Evolutionary conservation across 768 basidiomycete genomes (phyloP), one percentile per base, ranked within the genome.

Genomic region (Hemileccinum impolitum): DNA sequence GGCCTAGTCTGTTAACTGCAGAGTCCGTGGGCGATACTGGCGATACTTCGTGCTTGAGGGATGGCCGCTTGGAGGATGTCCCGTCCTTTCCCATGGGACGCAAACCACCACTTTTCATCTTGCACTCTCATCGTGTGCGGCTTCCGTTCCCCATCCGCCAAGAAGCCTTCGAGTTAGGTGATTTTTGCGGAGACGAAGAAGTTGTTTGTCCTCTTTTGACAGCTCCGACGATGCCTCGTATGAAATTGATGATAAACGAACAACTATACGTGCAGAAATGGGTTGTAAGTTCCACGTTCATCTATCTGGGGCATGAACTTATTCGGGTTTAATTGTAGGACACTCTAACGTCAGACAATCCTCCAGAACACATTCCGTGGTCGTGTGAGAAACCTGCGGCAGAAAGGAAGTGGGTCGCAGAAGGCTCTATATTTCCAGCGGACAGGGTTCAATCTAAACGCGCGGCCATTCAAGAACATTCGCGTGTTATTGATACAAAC

Each of bases 211-310:
- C 48, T 14, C 48, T 66, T 38, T 47, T 63, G 41, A 64, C 70
- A 11, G 55, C 59, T 18, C 71, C 70, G 14, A 73, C 70, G 4
- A 39, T 52, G n/a, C 69, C 71, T 18, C 70, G 72, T 36, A 59
- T 72, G 60, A 66, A 61, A 26, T 21, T 63, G 53, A 58, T 71
- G 61, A 55, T 73, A 28, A 61, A 55, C 53, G 71, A 72, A 50
- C 61, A 52, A 6, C 45, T 72, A 19, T 70, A 64, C 37, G 60
- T 72, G 21, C 56, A 59, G 37, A 59, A 53, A 31, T 72, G 71
- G 71, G 48, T 59, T 43, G 71, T 72, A 50, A 56, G 72, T 59
- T 15, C 3, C 36, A 38, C 32, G 38, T 32, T 47, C 10, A 41
- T 37, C 15, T 41, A 3, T 32, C 19, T 45, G 31, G 19, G n/a